Evolutionary conservation across 306 rosid genomes (phyloP), one percentile per base, ranked within the genome.

Genomic region (Malus asiatica): DNA sequence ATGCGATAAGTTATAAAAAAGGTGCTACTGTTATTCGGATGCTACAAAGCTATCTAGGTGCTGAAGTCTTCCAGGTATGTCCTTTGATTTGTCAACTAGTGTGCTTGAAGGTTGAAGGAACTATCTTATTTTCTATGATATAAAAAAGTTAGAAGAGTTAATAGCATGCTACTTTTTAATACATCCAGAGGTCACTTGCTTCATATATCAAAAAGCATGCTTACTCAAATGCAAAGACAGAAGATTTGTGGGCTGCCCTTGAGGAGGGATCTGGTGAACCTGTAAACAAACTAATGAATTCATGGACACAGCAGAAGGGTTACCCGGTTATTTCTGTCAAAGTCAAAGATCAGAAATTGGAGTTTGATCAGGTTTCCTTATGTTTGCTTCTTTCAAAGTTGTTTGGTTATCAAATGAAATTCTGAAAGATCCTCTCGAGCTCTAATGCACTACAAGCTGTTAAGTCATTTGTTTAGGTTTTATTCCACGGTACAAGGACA

Each of bases 21-120:
- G 98, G 98, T 69, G 98, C 98, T 78, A 86, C 96, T 76, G 90
- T 94, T 46, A 94, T 94, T 75, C 86, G 96, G 86, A 94, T 94
- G 98, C 87, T 94, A 73, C 97, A 94, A 72, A 94, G 96, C 85
- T 94, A 91, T 83, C 98, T 94, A 22, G 98, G 98, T 53, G 96
- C 96, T 8, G 90, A 89, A 75, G 46, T 78, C 83, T 94, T 94
- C 87, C 98, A 94, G 97, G 98, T 92, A 55, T 64, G 85, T 85
- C 75, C 44, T 79, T 80, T 53, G n/a, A 22, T 77, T 62, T 83
- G 13, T 72, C 58, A 9, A 59, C 67, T 7, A 15, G 11, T 35
- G 32, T 65, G 52, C 74, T 45, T 35, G 20, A 27, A 4, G 48
- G n/a, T 66, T 67, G 23, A 59, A 46, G 35, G 29, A 30, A 18